Evolutionary conservation across 768 basidiomycete genomes (phyloP), one percentile per base, ranked within the genome.

Genomic region (Leucogyrophana mollusca): DNA sequence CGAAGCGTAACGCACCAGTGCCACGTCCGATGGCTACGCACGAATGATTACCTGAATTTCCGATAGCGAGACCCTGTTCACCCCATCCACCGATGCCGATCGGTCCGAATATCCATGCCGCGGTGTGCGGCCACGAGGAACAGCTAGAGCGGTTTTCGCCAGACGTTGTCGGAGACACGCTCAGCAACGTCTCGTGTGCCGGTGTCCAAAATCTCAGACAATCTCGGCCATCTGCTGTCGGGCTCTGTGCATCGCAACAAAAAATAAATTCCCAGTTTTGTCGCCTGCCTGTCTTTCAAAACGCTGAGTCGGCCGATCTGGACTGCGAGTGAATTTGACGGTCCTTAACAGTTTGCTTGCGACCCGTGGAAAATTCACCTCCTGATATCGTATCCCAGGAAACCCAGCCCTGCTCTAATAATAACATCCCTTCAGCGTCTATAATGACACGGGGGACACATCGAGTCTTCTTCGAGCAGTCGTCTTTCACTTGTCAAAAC

Each of bases 61-160:
- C n/a, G n/a, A n/a, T n/a, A n/a, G n/a, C 23, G 25, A 1, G 16
- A 25, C 20, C 24, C 14, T 18, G 17, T 17, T 21, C 37, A 22
- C 23, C 37, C 23, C 16, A 11, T 39, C 37, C 4, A 22, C 23
- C 37, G 43, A 58, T 55, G 56, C 57, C 52, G 55, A 46, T 45
- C 57, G 62, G 62, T 27, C 49, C 50, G 52, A 39, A 9, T 27
- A 8, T 10, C 18, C 18, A 34, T 54, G 21, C 43, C 42, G 43
- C 21, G 24, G 20, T 21, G 11, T n/a, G 25, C 22, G 35, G 43
- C 40, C 40, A 50, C 32, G 22, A 46, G 17, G 22, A 20, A 11
- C 27, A 17, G 20, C 21, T 16, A 47, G 65, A 54, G 60, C 10
- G 38, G 22, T 65, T 66, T 62, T 56, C 44, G 63, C 62, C 9